phyloP scores from a whole-genome alignment of 2,329 filamentous ascomycete genomes.

The Sarocladium strictum region DNA sequence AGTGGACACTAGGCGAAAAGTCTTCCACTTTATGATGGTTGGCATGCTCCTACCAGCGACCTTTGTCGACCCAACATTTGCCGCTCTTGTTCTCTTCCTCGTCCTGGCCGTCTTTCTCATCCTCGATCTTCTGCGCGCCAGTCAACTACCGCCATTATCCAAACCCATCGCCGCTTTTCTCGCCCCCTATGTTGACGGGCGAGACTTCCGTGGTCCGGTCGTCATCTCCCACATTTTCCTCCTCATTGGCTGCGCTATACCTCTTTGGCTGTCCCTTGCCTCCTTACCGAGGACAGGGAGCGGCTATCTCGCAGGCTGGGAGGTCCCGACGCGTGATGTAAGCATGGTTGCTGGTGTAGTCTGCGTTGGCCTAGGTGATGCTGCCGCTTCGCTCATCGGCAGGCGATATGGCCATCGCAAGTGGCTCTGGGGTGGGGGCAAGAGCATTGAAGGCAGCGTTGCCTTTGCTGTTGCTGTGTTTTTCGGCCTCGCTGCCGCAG shows the following conservation, averaged over 20 bases:
- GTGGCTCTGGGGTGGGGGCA: slow-evolving; percentile 96
- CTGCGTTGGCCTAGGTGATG: slow-evolving; percentile 92
- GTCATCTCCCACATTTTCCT: slow-evolving; percentile 96
- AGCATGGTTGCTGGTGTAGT: slow-evolving; percentile 90
- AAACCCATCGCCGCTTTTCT: slow-evolving; percentile 82
- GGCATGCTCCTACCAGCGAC: slow-evolving; percentile 86
- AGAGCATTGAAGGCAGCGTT: slow-evolving; percentile 81
- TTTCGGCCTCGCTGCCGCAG: slow-evolving; percentile 62
- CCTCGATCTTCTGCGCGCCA: slow-evolving; percentile 82
- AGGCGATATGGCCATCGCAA: slow-evolving; percentile 79
- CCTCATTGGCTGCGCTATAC: slow-evolving; percentile 89
- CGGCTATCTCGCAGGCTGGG: slow-evolving; percentile 64
- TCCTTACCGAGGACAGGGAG: slow-evolving; percentile 53
- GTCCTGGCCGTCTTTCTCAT: slow-evolving; percentile 81
- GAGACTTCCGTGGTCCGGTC: slow-evolving; percentile 87
- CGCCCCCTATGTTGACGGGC: slow-evolving; percentile 87
- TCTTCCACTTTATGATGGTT: slow-evolving; percentile 98
- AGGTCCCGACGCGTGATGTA: slow-evolving; percentile 65
- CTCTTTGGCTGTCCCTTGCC: slow-evolving; percentile 82
- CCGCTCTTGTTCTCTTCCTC: slow-evolving; percentile 70
- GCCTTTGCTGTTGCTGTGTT: slow-evolving; percentile 82
- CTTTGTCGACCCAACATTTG: slow-evolving; percentile 81
- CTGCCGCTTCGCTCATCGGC: slow-evolving; percentile 85
- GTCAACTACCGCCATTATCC: slow-evolving; percentile 84
- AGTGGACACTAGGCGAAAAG: slow-evolving; percentile 91